Evolutionary conservation across 371 early-diverging fungal species (phyloP).

Genomic region (Rhizomucor miehei): DNA sequence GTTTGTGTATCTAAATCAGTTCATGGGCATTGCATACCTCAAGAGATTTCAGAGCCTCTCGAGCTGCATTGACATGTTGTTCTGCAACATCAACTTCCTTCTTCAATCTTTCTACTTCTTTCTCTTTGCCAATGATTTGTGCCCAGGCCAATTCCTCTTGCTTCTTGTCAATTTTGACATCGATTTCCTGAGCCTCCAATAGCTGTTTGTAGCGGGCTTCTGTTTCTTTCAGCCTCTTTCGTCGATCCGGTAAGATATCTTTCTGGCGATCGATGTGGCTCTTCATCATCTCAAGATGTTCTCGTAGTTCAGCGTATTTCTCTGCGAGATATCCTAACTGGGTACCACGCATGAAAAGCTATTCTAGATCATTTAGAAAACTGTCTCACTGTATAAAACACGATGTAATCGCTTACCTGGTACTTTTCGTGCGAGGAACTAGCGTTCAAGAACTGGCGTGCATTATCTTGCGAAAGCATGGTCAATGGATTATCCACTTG

Average conservation of each 20-base stretch:
- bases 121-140: constrained; percentile 52
- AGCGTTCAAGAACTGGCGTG: constrained; percentile 84
- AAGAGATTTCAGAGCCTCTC: background rate
- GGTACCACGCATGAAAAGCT: constrained; percentile 87
- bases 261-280: constrained; percentile 56
- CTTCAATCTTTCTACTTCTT: constrained; percentile 22
- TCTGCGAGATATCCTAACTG: constrained; percentile 72
- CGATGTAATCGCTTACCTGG: constrained; percentile 41
- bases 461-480: constrained; percentile 90
- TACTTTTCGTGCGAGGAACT: constrained; percentile 85
- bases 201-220: constrained; percentile 60
- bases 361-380: background rate
- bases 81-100: constrained; percentile 14
- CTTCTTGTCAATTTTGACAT: constrained; percentile 52
- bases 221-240: constrained; percentile 60
- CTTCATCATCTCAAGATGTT: constrained; percentile 62
- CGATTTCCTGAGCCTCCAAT: constrained; percentile 61
- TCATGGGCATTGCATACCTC: background rate
- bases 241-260: constrained; percentile 56
- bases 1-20: background rate
- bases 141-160: constrained; percentile 81
- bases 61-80: background rate
- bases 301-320: constrained; percentile 71
- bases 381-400: background rate
- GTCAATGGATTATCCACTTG: constrained; percentile 92